phyloP scores from a whole-genome alignment of 345 rosid species.

The rapeseed (Brassica napus) region Da-Ae NC_063439.1:26744001-26744500 shows the following conservation, averaged over 20 bases:
- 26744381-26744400: slow-evolving; percentile 77
- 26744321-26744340: slow-evolving; percentile 94
- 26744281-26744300: slow-evolving; percentile 78
- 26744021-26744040: slow-evolving; percentile 40
- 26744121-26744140: slow-evolving; percentile 81
- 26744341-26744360: slow-evolving; percentile 94
- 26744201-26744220: slow-evolving; percentile 76
- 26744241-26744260: slow-evolving; percentile 79
- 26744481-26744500: slow-evolving; percentile 85
- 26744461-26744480: slow-evolving; percentile 89
- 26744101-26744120: slow-evolving; percentile 89
- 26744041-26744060: slow-evolving; percentile 47
- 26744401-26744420: slow-evolving; percentile 96
- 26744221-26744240: slow-evolving; percentile 70
- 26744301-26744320: slow-evolving; percentile 96
- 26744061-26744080: slow-evolving; percentile 65
- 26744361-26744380: slow-evolving; percentile 96
- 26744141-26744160: slow-evolving; percentile 72
- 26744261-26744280: slow-evolving; percentile 75
- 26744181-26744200: slow-evolving; percentile 51
- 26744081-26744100: slow-evolving; percentile 63
- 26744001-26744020: slow-evolving; percentile 51
- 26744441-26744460: slow-evolving; percentile 93
- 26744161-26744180: slow-evolving; percentile 55
- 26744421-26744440: slow-evolving; percentile 96